These are phyloP conservation scores for Naumovozyma baii DNA, from an alignment of 805 yeast genomes.

Conservation along the genomic window DNA sequence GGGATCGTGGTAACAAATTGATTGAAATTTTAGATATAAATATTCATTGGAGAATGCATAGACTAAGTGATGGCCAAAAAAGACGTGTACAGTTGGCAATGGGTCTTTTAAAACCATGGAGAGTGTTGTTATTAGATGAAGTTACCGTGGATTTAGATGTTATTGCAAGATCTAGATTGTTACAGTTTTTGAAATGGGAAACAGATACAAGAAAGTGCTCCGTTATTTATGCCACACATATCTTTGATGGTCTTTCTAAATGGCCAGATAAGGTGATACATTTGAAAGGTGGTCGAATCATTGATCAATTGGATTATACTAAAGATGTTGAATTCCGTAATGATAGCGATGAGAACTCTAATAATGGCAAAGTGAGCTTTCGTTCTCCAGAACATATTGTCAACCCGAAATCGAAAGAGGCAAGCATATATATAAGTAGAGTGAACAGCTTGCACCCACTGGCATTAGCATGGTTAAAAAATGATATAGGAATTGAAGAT, in stretches of 20 bases:
- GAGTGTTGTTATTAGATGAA: slow-evolving; percentile 77
- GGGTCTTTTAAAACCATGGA: slow-evolving; percentile 92
- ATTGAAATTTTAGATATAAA: slow-evolving; percentile 77
- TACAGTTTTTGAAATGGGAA: slow-evolving; percentile 64
- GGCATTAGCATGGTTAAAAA: slow-evolving; percentile 54
- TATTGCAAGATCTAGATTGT: slow-evolving; percentile 66
- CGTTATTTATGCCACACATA: slow-evolving; percentile 90
- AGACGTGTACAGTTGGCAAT: slow-evolving; percentile 87
- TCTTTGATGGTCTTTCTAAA: slow-evolving; percentile 83
- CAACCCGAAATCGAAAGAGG: slow-evolving; percentile 1
- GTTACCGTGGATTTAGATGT: slow-evolving; percentile 96
- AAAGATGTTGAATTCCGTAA: slow-evolving; percentile 28
- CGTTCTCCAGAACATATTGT: background rate
- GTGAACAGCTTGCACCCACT: slow-evolving; percentile 58
- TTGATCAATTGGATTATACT: slow-evolving; percentile 29
- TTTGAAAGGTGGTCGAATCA: slow-evolving; percentile 54
- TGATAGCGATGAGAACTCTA: slow-evolving; percentile 10
- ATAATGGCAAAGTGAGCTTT: slow-evolving; percentile 16
- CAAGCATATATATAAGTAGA: slow-evolving; percentile 15
- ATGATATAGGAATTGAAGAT: slow-evolving; percentile 10
- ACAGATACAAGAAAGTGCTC: slow-evolving; percentile 60
- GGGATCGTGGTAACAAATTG: slow-evolving; percentile 68
- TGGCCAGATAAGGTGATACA: slow-evolving; percentile 88
- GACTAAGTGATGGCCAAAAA: slow-evolving; percentile 89
- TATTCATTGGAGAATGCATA: slow-evolving; percentile 84